Evolutionary conservation across 768 basidiomycete genomes (phyloP), one percentile per base, ranked within the genome.

Genomic region (Psilocybe azurescens): DNA sequence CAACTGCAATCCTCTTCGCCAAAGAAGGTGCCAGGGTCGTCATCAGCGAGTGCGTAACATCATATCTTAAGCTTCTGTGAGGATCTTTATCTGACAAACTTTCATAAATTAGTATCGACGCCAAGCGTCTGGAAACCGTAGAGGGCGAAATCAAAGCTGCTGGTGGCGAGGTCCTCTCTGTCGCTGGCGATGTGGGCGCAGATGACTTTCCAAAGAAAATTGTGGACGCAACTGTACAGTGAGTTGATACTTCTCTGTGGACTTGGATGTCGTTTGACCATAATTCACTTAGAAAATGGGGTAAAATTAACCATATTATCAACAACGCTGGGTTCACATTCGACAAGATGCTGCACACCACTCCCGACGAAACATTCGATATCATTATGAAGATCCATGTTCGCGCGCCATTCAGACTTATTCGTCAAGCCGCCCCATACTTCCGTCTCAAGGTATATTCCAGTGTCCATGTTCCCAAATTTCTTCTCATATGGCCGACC

Each of bases 271-370:
- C 87, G 36, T 33, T 5, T 54, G 36, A 54, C 46, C 13, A 16
- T 41, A 24, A 36, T 53, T 20, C 36, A 44, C 44, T 32, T 69
- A 93, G 89, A 61, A 87, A 88, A 64, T 94, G 87, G 65, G 93
- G 92, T 28, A 90, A 92, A 71, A 87, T 95, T 53, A 93, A 95
- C 74, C 91, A 94, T 72, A 91, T 94, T 56, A 81, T 94, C 33
- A 94, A 94, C 77, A 94, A 94, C 64, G 88, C 89, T 51, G 89
- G 88, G 52, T 92, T 92, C 78, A 91, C 90, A 6, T 91, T 83
- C 67, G 90, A 93, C 82, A 90, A 89, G 74, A 95, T 95, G 93
- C 79, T 94, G 44, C 93, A 93, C 76, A 93, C 91, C 5, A 93
- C 89, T 62, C 87, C 90, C 2, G 93, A 95, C 75, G 90, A 93